phyloP scores from a whole-genome alignment of 1,139 yeast species.

The Pichia inconspicua region DNA sequence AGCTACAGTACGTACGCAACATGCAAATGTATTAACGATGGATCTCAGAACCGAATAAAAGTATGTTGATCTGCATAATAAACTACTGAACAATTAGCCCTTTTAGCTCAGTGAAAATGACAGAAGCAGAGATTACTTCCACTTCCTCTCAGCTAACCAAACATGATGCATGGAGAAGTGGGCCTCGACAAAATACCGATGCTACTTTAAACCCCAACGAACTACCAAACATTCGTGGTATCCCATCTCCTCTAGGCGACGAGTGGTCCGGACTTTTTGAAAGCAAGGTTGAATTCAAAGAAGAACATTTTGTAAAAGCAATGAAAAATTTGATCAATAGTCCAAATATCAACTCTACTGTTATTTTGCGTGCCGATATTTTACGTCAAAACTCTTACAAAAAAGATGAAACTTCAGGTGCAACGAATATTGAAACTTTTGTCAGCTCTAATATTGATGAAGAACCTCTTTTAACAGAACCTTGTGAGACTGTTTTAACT shows the following conservation, averaged over 20 bases:
- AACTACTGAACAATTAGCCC: too few relatives aligned
- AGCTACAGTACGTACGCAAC: too few relatives aligned
- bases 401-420: constrained; percentile 11
- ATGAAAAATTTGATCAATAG: constrained; percentile 74
- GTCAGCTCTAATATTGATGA: constrained; percentile 29
- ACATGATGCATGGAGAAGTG: constrained; percentile 18
- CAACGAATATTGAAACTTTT: constrained; percentile 18
- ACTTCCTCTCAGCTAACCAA: constrained; percentile 9
- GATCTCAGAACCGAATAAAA: too few relatives aligned
- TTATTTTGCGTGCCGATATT: constrained; percentile 82
- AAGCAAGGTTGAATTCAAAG: constrained; percentile 37
- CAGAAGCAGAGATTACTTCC: background rate
- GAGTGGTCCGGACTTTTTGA: constrained; percentile 59
- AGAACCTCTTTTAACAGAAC: constrained; percentile 15
- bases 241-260: constrained; percentile 48
- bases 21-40: too few relatives aligned
- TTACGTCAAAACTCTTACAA: constrained; percentile 44
- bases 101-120: background rate
- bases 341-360: constrained; percentile 90
- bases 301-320: constrained; percentile 59
- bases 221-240: constrained; percentile 29
- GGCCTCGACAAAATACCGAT: constrained; percentile 21
- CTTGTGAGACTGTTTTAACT: constrained; percentile 34
- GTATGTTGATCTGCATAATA: too few relatives aligned
- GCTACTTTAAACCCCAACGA: constrained; percentile 23